phyloP scores from a whole-genome alignment of 164 flowering plant genomes.

The Liquidambar formosana region DNA sequence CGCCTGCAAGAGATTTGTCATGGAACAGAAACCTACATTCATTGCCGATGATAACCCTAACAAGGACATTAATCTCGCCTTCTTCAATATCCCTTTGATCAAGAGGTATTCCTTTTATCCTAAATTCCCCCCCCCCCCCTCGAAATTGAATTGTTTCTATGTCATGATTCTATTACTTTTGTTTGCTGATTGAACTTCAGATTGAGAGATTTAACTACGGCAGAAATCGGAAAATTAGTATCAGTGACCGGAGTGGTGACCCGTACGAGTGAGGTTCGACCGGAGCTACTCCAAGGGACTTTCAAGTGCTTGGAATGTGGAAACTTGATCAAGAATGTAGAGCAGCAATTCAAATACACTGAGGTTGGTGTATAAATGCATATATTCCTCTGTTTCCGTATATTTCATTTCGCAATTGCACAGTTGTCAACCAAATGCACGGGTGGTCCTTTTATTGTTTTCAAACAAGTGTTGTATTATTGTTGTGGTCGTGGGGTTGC shows the following conservation, averaged over 20 bases:
- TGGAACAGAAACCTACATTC: slow-evolving; percentile 73
- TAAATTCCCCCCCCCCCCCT: too few relatives aligned
- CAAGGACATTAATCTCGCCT: slow-evolving; percentile 87
- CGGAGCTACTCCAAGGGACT: slow-evolving; percentile 91
- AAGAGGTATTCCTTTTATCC: too few relatives aligned
- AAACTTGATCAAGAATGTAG: slow-evolving; percentile 71
- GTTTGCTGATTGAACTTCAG: slow-evolving; percentile 28
- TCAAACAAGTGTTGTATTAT: too few relatives aligned
- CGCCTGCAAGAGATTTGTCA: slow-evolving; percentile 91
- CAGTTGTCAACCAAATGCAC: background rate
- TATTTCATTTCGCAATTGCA: background rate
- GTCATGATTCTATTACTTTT: background rate
- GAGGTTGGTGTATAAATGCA: slow-evolving; percentile 48
- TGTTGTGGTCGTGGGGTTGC: slow-evolving; percentile 23
- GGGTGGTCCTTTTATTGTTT: background rate
- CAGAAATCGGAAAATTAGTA: slow-evolving; percentile 85
- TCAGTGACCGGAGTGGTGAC: slow-evolving; percentile 93
- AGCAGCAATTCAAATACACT: slow-evolving; percentile 94
- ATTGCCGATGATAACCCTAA: slow-evolving; percentile 81
- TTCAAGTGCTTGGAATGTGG: slow-evolving; percentile 96
- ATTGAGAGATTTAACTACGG: slow-evolving; percentile 76
- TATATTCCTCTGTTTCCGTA: too few relatives aligned
- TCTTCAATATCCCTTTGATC: slow-evolving; percentile 74
- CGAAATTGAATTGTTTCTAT: too few relatives aligned
- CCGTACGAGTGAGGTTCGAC: slow-evolving; percentile 97